Evolutionary conservation across 2,329 filamentous ascomycete genomes (phyloP).

Genomic region (Fusarium drepaniforme): DNA sequence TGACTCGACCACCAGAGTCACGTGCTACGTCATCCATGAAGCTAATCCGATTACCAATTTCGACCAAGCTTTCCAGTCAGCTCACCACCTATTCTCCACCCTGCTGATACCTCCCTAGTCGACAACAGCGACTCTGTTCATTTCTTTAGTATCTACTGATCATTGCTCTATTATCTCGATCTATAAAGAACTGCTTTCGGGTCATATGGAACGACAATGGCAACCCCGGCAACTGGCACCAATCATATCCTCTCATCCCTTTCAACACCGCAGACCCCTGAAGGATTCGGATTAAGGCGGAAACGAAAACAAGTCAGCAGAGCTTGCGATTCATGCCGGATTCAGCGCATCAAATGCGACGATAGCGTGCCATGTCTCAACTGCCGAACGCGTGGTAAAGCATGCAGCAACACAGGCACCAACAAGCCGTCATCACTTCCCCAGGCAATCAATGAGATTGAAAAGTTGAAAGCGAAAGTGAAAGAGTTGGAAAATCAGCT

Average conservation of each 20-base stretch:
- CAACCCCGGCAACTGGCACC: background rate
- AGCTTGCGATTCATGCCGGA: conserved; percentile 23
- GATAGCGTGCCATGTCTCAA: conserved; percentile 21
- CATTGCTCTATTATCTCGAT: background rate
- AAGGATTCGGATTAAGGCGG: conserved; percentile 8
- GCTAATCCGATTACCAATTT: background rate
- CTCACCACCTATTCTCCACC: background rate
- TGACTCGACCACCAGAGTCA: background rate
- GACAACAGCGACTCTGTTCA: background rate
- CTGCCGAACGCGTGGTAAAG: conserved; percentile 1
- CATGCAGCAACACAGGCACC: background rate
- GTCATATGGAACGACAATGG: background rate
- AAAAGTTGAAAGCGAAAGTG: background rate
- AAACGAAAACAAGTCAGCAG: conserved; percentile 30
- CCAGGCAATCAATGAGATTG: background rate
- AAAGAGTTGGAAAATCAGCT: background rate
- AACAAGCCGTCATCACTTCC: background rate
- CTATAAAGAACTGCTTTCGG: background rate
- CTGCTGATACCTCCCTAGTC: background rate
- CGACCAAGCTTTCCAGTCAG: background rate
- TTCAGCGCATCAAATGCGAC: conserved; percentile 30
- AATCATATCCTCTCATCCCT: background rate
- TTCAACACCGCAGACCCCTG: background rate
- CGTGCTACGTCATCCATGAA: background rate
- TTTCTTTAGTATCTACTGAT: background rate